These are phyloP conservation scores for Hsuehochloa calcarea DNA, from an alignment of 176 grass and related monocot species.

Conservation along the genomic window DNA sequence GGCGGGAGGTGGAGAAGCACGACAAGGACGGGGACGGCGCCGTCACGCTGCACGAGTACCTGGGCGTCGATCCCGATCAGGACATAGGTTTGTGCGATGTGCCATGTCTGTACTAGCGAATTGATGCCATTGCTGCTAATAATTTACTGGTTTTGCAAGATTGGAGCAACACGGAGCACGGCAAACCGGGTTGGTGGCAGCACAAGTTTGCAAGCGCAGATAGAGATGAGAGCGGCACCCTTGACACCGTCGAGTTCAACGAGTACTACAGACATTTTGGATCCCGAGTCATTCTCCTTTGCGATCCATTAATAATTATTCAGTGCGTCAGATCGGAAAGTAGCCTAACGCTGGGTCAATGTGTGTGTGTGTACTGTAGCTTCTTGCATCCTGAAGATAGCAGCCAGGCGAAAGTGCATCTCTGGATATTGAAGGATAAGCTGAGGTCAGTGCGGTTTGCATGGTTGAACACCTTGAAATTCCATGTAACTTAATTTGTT, in stretches of 20 bases:
- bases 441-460: conserved; percentile 25
- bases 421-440: conserved; percentile 49
- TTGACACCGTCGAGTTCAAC: conserved; percentile 34
- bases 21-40: conserved; percentile 34
- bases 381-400: conserved; percentile 52
- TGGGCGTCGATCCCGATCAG: conserved; percentile 1
- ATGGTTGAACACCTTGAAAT: background rate
- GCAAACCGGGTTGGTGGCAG: conserved; percentile 34
- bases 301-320: too few species aligned
- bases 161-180: conserved; percentile 26
- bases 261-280: background rate
- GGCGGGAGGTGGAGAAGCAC: conserved; percentile 25
- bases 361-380: background rate
- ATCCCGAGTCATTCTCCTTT: too few species aligned
- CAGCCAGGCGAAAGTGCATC: conserved; percentile 11
- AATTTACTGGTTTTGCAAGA: background rate
- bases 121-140: too few species aligned
- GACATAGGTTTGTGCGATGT: conserved; percentile 12
- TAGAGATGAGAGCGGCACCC: conserved; percentile 30
- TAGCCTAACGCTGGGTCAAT: background rate
- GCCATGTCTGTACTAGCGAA: background rate
- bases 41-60: conserved; percentile 31
- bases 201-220: conserved; percentile 40
- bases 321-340: too few species aligned
- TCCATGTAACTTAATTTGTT: background rate